Conservation (phyloP, 345 rosid genomes). For the Gossypioides kirkii region DNA sequence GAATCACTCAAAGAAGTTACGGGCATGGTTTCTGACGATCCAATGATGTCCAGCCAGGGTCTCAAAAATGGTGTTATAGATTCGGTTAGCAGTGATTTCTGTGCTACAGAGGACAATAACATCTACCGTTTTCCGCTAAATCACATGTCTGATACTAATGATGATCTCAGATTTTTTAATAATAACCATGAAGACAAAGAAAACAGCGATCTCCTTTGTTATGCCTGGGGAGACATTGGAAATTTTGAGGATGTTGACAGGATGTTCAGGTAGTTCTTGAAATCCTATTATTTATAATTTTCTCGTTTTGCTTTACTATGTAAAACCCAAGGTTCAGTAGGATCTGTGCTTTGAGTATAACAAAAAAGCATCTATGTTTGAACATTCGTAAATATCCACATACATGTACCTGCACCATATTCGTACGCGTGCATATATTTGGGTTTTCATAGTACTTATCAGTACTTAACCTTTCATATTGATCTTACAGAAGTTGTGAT, state of each 20-base stretch:
- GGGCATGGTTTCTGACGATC: constrained; percentile 32
- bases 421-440: background rate
- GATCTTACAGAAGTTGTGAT: constrained; percentile 67
- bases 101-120: constrained; percentile 31
- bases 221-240: constrained; percentile 80
- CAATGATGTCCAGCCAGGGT: constrained; percentile 38
- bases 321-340: background rate
- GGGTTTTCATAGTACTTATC: background rate
- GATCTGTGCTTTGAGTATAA: background rate
- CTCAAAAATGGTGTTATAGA: constrained; percentile 30
- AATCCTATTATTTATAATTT: background rate
- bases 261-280: constrained; percentile 64
- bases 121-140: constrained; percentile 44
- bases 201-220: constrained; percentile 52
- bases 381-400: background rate
- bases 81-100: constrained; percentile 30
- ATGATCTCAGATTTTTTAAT: constrained; percentile 52
- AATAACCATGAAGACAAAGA: constrained; percentile 52
- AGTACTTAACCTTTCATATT: constrained; percentile 2
- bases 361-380: background rate
- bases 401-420: background rate
- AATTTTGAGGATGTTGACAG: constrained; percentile 90
- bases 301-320: background rate
- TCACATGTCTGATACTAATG: constrained; percentile 43
- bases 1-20: constrained; percentile 39